Percentiles rank a stretch among this genome's conserved stretches.
Conservation (phyloP, 257 asterid genomes). For the Petunia secreta region DNA sequence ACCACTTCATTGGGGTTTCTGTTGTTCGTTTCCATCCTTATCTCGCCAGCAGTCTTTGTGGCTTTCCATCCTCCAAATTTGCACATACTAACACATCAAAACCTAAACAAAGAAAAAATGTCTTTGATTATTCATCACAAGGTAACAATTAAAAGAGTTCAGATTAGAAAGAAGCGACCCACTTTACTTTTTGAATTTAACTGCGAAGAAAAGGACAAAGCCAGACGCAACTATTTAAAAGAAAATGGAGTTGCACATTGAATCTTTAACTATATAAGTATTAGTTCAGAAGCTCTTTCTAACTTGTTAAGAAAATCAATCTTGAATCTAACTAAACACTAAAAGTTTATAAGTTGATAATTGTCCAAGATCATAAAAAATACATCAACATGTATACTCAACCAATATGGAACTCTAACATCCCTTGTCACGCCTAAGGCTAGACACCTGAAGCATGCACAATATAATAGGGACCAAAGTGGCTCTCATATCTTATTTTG, state of each 20-base stretch:
- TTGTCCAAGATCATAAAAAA: not conserved
- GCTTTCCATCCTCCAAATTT: too few species aligned
- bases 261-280: not conserved
- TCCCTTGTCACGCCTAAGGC: not conserved
- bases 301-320: too few species aligned
- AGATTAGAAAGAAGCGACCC: not conserved
- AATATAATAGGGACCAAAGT: not conserved
- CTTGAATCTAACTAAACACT: too few species aligned
- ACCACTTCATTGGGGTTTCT: conserved; percentile 47
- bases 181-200: not conserved
- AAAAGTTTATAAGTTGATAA: too few species aligned
- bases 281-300: not conserved
- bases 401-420: not conserved
- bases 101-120: not conserved
- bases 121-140: not conserved
- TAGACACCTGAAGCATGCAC: not conserved
- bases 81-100: not conserved
- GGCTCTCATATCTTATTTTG: not conserved
- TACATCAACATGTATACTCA: not conserved
- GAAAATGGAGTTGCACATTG: not conserved
- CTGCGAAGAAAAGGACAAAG: not conserved
- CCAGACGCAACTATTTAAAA: not conserved
- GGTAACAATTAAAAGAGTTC: not conserved
- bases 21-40: conserved; percentile 58
- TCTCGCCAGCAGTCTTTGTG: conserved; percentile 41